Evolutionary conservation across 345 rosid genomes (phyloP), one percentile per base, ranked within the genome.

Genomic region (Lepidium didymum): DNA sequence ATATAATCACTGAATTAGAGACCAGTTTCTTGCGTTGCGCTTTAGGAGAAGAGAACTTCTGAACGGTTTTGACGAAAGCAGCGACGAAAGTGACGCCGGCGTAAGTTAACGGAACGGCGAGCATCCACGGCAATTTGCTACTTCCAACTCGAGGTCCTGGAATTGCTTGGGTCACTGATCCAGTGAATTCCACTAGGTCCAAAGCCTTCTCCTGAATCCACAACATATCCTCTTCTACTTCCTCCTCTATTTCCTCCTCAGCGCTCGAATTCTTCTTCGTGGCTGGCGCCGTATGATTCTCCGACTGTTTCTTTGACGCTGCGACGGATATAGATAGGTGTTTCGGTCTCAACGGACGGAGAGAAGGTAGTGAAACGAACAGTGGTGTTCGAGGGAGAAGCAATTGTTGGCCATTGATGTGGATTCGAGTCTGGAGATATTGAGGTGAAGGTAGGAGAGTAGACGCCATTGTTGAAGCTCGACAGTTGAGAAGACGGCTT

Each of bases 191-290:
- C 51, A 89, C 97, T 52, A 94, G 54, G 84, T 89, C 96, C 73
- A 89, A 73, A 0, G 96, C 96, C 78, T 94, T 94, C 80, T 89
- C 96, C 51, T 91, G 96, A 81, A 94, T 84, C 96, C 97, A 94
- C 0, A 91, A 81, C 79, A 94, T 70, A 42, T 94, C 96, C 76
- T 91, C 96, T 74, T 89, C 97, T 44, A 86, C 91, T 72, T 86
- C 92, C n/a, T 81, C 84, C 41, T 81, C 85, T 21, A 69, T 82
- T 40, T 84, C 82, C 31, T 84, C 82, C 46, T 27, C 76, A 46
- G 3, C 50, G 53, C 59, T 56, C 54, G 40, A 51, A 41, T 37
- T 46, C 55, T 65, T 61, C 50, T 67, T 57, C 38, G 44, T 11
- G 18, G 69, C 41, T 10, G 33, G 2, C 16, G 54, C 8, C 36